These are phyloP conservation scores for Cryphonectria radicalis DNA, from an alignment of 2,329 filamentous ascomycete species.

Conservation along the genomic window DNA sequence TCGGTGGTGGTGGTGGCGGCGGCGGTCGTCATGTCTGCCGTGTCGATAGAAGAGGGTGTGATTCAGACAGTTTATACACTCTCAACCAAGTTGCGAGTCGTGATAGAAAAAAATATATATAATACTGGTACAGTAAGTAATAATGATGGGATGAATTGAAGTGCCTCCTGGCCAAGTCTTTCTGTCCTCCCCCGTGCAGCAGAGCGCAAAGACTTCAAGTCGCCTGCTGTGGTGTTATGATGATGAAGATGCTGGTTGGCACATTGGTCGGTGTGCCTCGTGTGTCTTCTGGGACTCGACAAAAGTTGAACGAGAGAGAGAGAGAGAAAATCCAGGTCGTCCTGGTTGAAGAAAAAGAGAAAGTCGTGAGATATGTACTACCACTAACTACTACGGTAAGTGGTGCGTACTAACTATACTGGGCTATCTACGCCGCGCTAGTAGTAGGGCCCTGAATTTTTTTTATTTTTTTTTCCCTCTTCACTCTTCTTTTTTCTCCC, in stretches of 20 bases:
- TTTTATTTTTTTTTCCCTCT: background rate
- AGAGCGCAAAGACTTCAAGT: conserved; percentile 71
- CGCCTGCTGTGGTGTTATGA: conserved; percentile 57
- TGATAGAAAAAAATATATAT: background rate
- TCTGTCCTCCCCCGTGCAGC: conserved; percentile 56
- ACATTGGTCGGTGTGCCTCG: conserved; percentile 49
- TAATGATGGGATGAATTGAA: too few species aligned
- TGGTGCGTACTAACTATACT: background rate
- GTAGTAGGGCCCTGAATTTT: background rate
- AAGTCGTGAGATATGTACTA: background rate
- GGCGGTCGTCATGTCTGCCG: conserved; percentile 22
- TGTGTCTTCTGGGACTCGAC: conserved; percentile 27
- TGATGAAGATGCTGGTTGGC: conserved; percentile 41
- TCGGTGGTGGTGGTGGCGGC: conserved; percentile 17
- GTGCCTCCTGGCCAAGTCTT: conserved; percentile 59
- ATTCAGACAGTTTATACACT: background rate
- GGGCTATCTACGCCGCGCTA: background rate
- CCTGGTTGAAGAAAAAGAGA: background rate
- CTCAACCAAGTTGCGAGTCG: background rate
- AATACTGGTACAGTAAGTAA: background rate
- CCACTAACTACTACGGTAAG: background rate
- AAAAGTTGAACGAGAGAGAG: conserved; percentile 12
- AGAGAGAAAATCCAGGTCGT: background rate
- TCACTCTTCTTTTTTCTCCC: background rate
- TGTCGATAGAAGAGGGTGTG: conserved; percentile 11